Evolutionary conservation across 2,329 filamentous ascomycete genomes (phyloP).

Genomic region (Cladosporium sp.): DNA sequence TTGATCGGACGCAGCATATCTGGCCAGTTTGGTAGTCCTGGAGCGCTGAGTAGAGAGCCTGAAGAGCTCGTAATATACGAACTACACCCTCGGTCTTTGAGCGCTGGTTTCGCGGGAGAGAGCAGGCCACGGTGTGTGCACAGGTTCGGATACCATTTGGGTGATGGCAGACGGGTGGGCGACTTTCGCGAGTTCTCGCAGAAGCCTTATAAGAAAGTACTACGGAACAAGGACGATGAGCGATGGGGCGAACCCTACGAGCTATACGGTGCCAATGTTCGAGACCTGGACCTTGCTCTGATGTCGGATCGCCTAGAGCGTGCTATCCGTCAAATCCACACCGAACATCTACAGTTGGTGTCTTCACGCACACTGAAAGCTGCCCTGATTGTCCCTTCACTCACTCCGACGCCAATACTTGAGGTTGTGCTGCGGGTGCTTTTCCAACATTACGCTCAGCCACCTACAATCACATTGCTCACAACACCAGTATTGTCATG

Average conservation of each 20-base stretch:
- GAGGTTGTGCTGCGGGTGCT: conserved; percentile 74
- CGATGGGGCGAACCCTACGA: conserved; percentile 67
- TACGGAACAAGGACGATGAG: conserved; percentile 22
- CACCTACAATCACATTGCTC: conserved; percentile 78
- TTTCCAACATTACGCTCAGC: conserved; percentile 78
- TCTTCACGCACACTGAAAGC: conserved; percentile 65
- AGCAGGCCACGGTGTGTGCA: conserved; percentile 70
- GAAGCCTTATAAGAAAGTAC: conserved; percentile 46
- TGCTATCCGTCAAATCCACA: conserved; percentile 76
- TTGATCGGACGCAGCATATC: conserved; percentile 63
- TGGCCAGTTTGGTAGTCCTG: conserved; percentile 60
- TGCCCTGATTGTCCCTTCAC: conserved; percentile 73
- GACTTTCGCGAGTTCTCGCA: conserved; percentile 64
- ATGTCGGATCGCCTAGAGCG: conserved; percentile 87
- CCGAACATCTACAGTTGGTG: conserved; percentile 67
- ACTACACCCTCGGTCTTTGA: conserved; percentile 74
- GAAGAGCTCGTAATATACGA: conserved; percentile 86
- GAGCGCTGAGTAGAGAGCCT: conserved; percentile 60
- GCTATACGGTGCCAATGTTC: conserved; percentile 77
- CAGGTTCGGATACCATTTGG: conserved; percentile 51
- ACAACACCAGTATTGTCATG: conserved; percentile 73
- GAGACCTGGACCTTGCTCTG: conserved; percentile 72
- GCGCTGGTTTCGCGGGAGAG: conserved; percentile 86
- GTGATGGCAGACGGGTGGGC: conserved; percentile 57
- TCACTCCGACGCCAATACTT: conserved; percentile 75